Evolutionary conservation across 2,329 filamentous ascomycete genomes (phyloP).

Genomic region (Aspergillus caelatus): DNA sequence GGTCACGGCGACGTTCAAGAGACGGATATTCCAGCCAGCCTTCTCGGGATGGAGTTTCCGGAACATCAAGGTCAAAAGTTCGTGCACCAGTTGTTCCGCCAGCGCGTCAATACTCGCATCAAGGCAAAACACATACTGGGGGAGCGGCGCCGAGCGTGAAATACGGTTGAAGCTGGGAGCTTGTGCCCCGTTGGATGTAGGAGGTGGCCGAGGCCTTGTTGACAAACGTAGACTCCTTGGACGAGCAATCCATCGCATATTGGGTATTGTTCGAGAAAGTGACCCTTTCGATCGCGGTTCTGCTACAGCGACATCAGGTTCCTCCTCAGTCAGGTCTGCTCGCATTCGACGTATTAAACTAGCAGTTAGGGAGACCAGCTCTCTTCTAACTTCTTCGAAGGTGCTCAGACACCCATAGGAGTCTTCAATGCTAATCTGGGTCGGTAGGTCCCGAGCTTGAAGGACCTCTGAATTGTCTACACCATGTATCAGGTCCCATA

Average conservation of each 20-base stretch:
- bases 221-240: slow-evolving; percentile 82
- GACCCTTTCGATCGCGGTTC: not conserved
- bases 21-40: slow-evolving; percentile 74
- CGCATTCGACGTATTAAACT: slow-evolving; percentile 80
- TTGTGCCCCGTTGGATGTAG: slow-evolving; percentile 57
- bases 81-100: slow-evolving; percentile 69
- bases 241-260: slow-evolving; percentile 71
- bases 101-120: slow-evolving; percentile 60
- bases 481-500: slow-evolving; percentile 82
- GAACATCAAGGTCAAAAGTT: slow-evolving; percentile 72
- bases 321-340: slow-evolving; percentile 67
- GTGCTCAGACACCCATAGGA: slow-evolving; percentile 76
- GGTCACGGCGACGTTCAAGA: slow-evolving; percentile 84
- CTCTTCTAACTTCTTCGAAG: slow-evolving; percentile 64
- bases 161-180: slow-evolving; percentile 67
- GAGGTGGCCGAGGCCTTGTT: slow-evolving; percentile 64
- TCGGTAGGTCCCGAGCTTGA: slow-evolving; percentile 70
- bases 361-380: slow-evolving; percentile 68
- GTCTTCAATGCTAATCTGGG: slow-evolving; percentile 93
- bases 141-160: slow-evolving; percentile 75
- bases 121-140: slow-evolving; percentile 71
- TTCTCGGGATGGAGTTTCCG: slow-evolving; percentile 71
- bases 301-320: slow-evolving; percentile 36
- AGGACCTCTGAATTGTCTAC: slow-evolving; percentile 75
- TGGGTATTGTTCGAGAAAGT: slow-evolving; percentile 21